Conservation (phyloP, 2,329 filamentous ascomycete species). For the Cladorrhinum sp. region DNA sequence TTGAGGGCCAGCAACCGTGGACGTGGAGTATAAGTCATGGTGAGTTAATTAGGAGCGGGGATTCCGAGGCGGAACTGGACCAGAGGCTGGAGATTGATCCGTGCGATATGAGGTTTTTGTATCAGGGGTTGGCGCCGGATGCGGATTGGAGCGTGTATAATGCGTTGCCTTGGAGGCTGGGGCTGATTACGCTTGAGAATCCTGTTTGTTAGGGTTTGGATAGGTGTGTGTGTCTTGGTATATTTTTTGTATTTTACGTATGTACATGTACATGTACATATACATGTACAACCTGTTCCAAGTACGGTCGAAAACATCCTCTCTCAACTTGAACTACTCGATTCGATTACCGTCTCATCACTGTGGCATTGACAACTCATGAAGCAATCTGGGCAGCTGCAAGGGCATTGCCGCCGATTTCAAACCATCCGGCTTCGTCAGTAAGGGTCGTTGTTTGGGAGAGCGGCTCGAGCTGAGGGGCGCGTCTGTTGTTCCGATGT, state of each 20-base stretch:
- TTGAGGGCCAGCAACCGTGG: slow-evolving; percentile 33
- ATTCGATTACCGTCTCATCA: too few relatives aligned
- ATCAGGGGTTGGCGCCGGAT: slow-evolving; percentile 37
- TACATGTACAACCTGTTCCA: too few relatives aligned
- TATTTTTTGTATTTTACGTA: too few relatives aligned
- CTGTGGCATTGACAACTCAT: too few relatives aligned
- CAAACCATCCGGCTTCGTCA: not conserved
- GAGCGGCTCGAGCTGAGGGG: not conserved
- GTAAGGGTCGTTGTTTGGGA: not conserved
- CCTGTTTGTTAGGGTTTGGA: slow-evolving; percentile 11
- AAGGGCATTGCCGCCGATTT: too few relatives aligned
- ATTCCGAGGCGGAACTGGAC: slow-evolving; percentile 26
- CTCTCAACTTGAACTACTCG: too few relatives aligned
- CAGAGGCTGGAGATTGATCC: slow-evolving; percentile 36
- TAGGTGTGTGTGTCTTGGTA: too few relatives aligned
- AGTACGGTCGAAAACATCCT: too few relatives aligned
- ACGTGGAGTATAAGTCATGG: slow-evolving; percentile 35
- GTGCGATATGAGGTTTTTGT: slow-evolving; percentile 36
- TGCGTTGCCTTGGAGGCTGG: slow-evolving; percentile 37
- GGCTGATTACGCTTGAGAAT: slow-evolving; percentile 30
- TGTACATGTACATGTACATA: too few relatives aligned
- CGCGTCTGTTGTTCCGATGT: not conserved
- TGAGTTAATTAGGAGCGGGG: slow-evolving; percentile 32
- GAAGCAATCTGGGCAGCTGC: too few relatives aligned
- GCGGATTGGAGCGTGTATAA: slow-evolving; percentile 33